These are phyloP conservation scores for Botrytis hyacinthi DNA, from an alignment of 2,329 filamentous ascomycete species.

Conservation along the genomic window DNA sequence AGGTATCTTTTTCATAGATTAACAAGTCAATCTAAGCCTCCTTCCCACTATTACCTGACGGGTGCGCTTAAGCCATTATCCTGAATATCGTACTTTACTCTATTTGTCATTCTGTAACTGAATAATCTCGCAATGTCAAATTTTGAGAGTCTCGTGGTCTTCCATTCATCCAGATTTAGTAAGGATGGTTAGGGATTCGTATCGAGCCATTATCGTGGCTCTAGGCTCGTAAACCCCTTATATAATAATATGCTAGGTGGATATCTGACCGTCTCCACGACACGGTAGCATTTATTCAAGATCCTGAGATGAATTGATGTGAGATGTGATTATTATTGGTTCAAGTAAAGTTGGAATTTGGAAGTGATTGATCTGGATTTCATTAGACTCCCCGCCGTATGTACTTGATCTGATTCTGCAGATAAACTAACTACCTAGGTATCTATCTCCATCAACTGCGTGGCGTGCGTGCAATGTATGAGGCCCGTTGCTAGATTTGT, in stretches of 20 bases:
- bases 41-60: background rate
- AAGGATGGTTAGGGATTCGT: background rate
- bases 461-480: background rate
- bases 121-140: background rate
- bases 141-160: constrained; percentile 4
- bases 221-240: background rate
- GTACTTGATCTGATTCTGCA: background rate
- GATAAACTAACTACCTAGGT: background rate
- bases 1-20: background rate
- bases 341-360: background rate
- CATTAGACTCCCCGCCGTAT: background rate
- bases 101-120: constrained; percentile 2
- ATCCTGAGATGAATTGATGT: background rate
- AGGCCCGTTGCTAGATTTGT: background rate
- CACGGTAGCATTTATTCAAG: background rate
- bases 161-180: background rate
- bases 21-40: background rate
- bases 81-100: background rate
- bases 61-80: background rate
- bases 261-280: background rate
- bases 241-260: background rate
- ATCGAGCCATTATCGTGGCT: background rate
- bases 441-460: background rate
- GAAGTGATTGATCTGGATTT: background rate
- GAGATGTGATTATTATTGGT: background rate